Conservation (phyloP, 441 rosid species). For the Bruguiera hainesii region DNA sequence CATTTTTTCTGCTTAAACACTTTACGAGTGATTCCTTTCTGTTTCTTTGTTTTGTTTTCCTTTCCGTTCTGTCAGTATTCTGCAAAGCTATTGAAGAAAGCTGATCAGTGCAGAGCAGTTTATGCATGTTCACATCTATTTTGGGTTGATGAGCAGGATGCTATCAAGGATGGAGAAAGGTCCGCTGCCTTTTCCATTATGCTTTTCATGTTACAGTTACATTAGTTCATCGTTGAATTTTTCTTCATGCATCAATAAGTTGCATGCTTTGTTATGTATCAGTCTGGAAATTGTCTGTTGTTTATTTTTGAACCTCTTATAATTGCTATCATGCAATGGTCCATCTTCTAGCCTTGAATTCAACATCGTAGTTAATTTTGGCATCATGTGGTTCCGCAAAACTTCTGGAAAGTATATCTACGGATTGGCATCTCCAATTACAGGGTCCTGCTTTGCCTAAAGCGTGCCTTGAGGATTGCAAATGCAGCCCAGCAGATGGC, state of each 20-base stretch:
- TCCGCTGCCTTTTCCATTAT: conserved; percentile 11
- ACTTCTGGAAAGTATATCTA: background rate
- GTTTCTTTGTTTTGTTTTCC: background rate
- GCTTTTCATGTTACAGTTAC: too few species aligned
- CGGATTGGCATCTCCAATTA: conserved; percentile 1
- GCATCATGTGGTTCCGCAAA: too few species aligned
- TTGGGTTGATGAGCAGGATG: conserved; percentile 89
- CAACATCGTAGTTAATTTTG: too few species aligned
- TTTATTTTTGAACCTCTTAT: background rate
- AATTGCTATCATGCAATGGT: background rate
- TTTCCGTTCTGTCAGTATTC: conserved; percentile 62
- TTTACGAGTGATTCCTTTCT: conserved; percentile 4
- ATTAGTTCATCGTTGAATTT: too few species aligned
- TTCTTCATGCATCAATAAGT: background rate
- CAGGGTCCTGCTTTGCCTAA: conserved; percentile 87
- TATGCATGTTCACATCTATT: conserved; percentile 94
- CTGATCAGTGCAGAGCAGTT: conserved; percentile 98
- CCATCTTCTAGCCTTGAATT: background rate
- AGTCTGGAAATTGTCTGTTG: background rate
- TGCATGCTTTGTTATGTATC: background rate
- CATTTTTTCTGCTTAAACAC: background rate
- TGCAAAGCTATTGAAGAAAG: conserved; percentile 94
- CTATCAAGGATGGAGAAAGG: conserved; percentile 93
- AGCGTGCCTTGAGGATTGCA: conserved; percentile 94
- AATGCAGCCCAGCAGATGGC: conserved; percentile 93